Conservation (phyloP, 306 rosid genomes). For the Quercus wislizeni region DNA sequence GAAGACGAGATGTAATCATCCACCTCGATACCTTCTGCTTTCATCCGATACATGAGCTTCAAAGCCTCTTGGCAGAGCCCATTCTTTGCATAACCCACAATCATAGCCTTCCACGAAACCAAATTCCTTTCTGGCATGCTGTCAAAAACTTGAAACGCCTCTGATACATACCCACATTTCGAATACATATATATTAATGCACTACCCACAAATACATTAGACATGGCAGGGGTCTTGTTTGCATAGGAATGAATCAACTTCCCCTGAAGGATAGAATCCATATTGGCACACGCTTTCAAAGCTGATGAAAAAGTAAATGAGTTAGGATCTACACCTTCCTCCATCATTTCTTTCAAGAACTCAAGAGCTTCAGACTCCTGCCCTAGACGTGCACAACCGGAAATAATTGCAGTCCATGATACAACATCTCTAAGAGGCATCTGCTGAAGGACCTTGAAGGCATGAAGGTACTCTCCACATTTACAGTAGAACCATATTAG, state of each 20-base stretch:
- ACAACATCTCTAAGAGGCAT: constrained; percentile 82
- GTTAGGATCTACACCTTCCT: constrained; percentile 83
- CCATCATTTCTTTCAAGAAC: constrained; percentile 67
- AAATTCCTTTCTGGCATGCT: constrained; percentile 74
- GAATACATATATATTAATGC: constrained; percentile 82
- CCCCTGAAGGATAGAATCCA: constrained; percentile 59
- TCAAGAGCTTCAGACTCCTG: constrained; percentile 71
- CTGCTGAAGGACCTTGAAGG: constrained; percentile 63
- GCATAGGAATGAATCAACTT: constrained; percentile 72
- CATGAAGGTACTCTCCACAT: constrained; percentile 59
- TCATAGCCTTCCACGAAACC: constrained; percentile 92
- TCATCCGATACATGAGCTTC: constrained; percentile 79
- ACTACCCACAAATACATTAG: constrained; percentile 79
- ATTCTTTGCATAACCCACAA: constrained; percentile 78
- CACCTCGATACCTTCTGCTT: constrained; percentile 69
- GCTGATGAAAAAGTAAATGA: constrained; percentile 77
- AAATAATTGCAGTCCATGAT: constrained; percentile 94
- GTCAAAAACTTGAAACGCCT: constrained; percentile 76
- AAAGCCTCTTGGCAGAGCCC: constrained; percentile 78
- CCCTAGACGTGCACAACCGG: constrained; percentile 68
- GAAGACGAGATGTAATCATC: constrained; percentile 64
- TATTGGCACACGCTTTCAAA: constrained; percentile 77
- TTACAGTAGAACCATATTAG: constrained; percentile 94
- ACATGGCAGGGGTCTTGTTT: constrained; percentile 61
- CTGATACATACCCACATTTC: constrained; percentile 70